A percentile compares a stretch with the other conserved stretches of the same genome.
Evolutionary conservation across 176 grass and related monocot genomes (phyloP).

Genomic region (Triticum aestivum): DNA sequence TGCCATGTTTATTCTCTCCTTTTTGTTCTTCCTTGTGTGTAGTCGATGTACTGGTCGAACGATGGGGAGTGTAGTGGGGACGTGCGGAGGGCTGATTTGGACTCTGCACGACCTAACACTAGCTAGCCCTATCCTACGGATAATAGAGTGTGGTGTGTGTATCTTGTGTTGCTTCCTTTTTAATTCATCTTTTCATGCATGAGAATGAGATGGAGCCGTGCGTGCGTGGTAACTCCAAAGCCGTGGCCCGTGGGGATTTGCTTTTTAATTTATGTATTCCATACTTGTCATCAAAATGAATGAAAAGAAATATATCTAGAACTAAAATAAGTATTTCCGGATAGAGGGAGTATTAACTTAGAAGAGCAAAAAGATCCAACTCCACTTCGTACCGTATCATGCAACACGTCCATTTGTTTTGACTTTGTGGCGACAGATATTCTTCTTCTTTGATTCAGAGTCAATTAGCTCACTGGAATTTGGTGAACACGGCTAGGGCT

Average conservation of each 20-base stretch:
- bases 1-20: background rate
- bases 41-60: background rate
- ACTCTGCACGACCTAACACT: background rate
- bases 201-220: background rate
- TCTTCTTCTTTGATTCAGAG: background rate
- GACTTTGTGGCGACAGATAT: background rate
- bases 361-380: conserved; percentile 6
- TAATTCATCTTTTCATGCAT: conserved; percentile 24
- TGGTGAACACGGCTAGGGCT: background rate
- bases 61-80: too few species aligned
- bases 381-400: background rate
- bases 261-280: background rate
- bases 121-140: too few species aligned
- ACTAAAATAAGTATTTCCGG: too few species aligned
- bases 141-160: background rate
- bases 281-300: too few species aligned
- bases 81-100: background rate
- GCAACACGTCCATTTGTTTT: background rate
- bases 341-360: background rate
- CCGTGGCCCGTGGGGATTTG: background rate
- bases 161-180: conserved; percentile 39
- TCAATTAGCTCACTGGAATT: background rate
- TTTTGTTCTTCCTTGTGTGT: background rate
- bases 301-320: too few species aligned
- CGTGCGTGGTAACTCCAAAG: conserved; percentile 9